Conservation (phyloP, 768 basidiomycete species). For the Amanita rubescens region DNA sequence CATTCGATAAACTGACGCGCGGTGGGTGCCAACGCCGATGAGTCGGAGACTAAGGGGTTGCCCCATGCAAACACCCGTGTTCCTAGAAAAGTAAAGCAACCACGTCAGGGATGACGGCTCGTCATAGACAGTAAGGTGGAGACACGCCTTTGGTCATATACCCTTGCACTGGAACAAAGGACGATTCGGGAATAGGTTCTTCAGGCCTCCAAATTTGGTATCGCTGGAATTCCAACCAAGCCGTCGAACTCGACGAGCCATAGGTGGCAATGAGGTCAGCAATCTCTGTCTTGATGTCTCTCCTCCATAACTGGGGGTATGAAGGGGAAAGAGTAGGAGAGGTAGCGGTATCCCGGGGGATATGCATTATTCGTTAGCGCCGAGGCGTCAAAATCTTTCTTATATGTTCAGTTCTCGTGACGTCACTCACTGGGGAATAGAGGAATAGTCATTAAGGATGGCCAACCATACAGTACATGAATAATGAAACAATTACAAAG, state of each 20-base stretch:
- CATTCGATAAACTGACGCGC: slow-evolving; percentile 38
- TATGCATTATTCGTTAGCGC: neutral
- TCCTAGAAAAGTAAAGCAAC: slow-evolving; percentile 21
- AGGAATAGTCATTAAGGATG: neutral
- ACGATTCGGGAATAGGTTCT: slow-evolving; percentile 27
- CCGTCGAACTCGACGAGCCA: slow-evolving; percentile 61
- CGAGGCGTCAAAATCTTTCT: neutral
- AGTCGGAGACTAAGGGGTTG: slow-evolving; percentile 46
- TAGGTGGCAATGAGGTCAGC: slow-evolving; percentile 54
- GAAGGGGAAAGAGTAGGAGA: neutral
- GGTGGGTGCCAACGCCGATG: slow-evolving; percentile 26
- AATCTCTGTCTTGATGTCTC: slow-evolving; percentile 21
- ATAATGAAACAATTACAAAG: slow-evolving; percentile 39
- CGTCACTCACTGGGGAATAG: neutral
- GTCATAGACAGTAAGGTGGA: neutral
- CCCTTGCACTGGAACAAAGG: slow-evolving; percentile 46
- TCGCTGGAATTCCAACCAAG: slow-evolving; percentile 61
- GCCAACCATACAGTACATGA: slow-evolving; percentile 4
- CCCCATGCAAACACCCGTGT: slow-evolving; percentile 58
- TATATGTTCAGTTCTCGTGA: neutral
- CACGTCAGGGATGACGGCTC: neutral
- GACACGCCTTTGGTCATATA: slow-evolving; percentile 37
- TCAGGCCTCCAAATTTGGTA: slow-evolving; percentile 40
- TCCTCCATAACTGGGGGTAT: neutral
- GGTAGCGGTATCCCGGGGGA: neutral